Conservation (phyloP, 257 asterid species). For the Datura wrightii region DNA sequence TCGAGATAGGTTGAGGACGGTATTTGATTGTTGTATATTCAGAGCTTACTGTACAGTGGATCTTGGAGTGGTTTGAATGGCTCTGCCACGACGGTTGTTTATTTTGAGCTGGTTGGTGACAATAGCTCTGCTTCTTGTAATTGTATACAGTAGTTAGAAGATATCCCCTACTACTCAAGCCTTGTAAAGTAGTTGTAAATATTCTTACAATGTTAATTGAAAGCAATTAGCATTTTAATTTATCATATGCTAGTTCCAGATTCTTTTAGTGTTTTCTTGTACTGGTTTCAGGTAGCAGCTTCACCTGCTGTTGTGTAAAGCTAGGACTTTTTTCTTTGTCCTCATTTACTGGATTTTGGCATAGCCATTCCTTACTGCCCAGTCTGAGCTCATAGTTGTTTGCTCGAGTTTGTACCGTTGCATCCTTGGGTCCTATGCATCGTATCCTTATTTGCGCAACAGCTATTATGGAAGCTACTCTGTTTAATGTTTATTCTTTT, state of each 20-base stretch:
- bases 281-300: neutral
- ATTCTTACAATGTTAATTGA: slow-evolving; percentile 26
- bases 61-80: slow-evolving; percentile 28
- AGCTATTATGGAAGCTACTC: neutral
- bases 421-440: neutral
- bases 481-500: neutral
- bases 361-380: neutral
- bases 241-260: neutral
- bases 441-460: neutral
- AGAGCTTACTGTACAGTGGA: slow-evolving; percentile 34
- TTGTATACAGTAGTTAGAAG: slow-evolving; percentile 36
- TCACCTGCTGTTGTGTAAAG: neutral
- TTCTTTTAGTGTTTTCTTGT: neutral
- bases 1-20: slow-evolving; percentile 24
- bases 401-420: neutral
- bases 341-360: neutral
- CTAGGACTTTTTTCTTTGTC: neutral
- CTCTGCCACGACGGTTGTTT: slow-evolving; percentile 1
- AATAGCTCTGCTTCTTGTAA: slow-evolving; percentile 34
- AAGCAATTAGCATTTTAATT: slow-evolving; percentile 31
- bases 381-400: neutral
- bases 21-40: slow-evolving; percentile 32
- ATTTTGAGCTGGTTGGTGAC: slow-evolving; percentile 23
- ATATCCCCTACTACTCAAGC: slow-evolving; percentile 18
- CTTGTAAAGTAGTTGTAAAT: slow-evolving; percentile 38